phyloP scores from a whole-genome alignment of 495 filamentous ascomycete species.

The Aspergillus heteromorphus region DNA sequence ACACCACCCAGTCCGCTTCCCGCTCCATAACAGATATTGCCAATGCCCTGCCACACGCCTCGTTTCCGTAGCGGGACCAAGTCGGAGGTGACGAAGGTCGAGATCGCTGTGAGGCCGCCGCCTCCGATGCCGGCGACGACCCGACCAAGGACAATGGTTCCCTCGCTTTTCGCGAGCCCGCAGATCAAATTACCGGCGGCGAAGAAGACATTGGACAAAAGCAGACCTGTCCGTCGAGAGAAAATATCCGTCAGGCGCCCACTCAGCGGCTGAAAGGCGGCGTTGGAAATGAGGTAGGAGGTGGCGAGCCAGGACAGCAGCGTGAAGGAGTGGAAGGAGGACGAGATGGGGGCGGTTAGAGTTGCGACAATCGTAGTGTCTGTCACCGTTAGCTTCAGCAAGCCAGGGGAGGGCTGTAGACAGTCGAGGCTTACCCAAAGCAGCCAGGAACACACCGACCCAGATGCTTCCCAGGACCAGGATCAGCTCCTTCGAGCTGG shows the following conservation, averaged over 20 bases:
- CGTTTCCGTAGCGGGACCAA: constrained; percentile 76
- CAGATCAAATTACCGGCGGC: constrained; percentile 79
- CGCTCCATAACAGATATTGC: constrained; percentile 73
- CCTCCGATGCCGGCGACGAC: constrained; percentile 83
- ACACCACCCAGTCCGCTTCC: constrained; percentile 54
- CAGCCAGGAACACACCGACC: constrained; percentile 79
- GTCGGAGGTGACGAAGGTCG: constrained; percentile 76
- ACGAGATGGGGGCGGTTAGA: constrained; percentile 77
- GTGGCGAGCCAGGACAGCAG: constrained; percentile 87
- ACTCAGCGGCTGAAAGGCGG: constrained; percentile 78
- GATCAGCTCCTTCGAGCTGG: constrained; percentile 37
- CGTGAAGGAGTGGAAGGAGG: constrained; percentile 76
- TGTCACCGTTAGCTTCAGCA: constrained; percentile 13
- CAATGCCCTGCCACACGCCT: constrained; percentile 80
- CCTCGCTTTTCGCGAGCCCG: constrained; percentile 65
- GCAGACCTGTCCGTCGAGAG: constrained; percentile 66
- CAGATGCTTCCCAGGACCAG: constrained; percentile 50
- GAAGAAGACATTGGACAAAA: constrained; percentile 78
- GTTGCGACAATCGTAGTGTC: constrained; percentile 85
- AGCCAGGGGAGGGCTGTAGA: not conserved
- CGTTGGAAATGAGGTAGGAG: constrained; percentile 85
- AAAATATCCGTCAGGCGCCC: constrained; percentile 89
- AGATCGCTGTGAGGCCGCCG: constrained; percentile 75
- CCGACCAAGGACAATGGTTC: constrained; percentile 71
- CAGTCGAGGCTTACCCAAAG: constrained; percentile 46